Evolutionary conservation across 169 alveolate genomes (phyloP).

Genomic region (Cryptosporidium sp.): DNA sequence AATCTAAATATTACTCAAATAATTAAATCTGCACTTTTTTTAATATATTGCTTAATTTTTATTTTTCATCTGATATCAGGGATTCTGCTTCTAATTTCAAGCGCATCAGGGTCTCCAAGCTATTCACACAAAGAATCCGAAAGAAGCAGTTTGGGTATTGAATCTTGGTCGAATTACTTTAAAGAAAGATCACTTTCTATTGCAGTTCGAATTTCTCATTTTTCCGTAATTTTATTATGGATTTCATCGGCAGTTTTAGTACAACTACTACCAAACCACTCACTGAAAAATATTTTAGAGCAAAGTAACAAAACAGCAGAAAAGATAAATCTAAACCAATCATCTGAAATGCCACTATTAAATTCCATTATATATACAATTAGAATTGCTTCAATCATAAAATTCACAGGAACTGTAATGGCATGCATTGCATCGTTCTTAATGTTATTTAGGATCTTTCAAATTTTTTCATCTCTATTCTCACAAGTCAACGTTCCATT

Average conservation of each 20-base stretch:
- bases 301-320: conserved; percentile 25
- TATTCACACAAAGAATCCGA: background rate
- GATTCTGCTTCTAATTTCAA: conserved; percentile 30
- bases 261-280: conserved; percentile 40
- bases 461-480: conserved; percentile 58
- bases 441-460: conserved; percentile 59
- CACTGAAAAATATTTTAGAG: conserved; percentile 19
- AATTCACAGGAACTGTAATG: conserved; percentile 25
- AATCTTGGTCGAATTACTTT: conserved; percentile 55
- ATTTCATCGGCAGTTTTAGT: conserved; percentile 33
- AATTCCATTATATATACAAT: conserved; percentile 34
- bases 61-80: conserved; percentile 54
- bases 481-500: conserved; percentile 50
- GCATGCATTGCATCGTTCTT: conserved; percentile 47
- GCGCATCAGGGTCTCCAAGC: conserved; percentile 5
- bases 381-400: conserved; percentile 39
- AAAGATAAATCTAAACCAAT: background rate
- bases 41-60: conserved; percentile 19
- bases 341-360: conserved; percentile 28
- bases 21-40: conserved; percentile 9
- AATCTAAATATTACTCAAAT: conserved; percentile 34
- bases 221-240: conserved; percentile 34
- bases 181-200: conserved; percentile 53
- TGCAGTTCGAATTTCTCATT: conserved; percentile 46
- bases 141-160: conserved; percentile 10